Percentiles rank a stretch among this genome's conserved stretches.
Evolutionary conservation across 805 yeast species (phyloP).

Genomic region (Suhomyces pyralidae): DNA sequence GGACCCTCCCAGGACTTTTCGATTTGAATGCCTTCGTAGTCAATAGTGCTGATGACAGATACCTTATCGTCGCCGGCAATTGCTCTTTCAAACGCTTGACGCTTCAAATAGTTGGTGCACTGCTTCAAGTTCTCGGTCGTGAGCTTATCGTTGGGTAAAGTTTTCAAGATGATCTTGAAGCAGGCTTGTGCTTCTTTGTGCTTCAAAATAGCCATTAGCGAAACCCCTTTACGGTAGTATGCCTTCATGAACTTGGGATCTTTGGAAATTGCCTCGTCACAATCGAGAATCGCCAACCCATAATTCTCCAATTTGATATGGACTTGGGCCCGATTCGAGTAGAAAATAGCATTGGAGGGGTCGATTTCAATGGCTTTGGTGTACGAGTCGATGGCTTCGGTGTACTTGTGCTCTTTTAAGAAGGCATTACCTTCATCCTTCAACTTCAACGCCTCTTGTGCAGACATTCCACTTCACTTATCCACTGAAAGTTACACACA

Average conservation of each 20-base stretch:
- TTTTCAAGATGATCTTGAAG: slow-evolving; percentile 57
- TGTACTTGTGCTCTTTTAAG: slow-evolving; percentile 62
- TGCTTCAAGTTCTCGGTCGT: slow-evolving; percentile 63
- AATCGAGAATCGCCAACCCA: slow-evolving; percentile 81
- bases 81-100: slow-evolving; percentile 80
- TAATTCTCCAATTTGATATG: slow-evolving; percentile 82
- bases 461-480: not conserved
- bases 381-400: slow-evolving; percentile 66
- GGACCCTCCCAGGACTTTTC: slow-evolving; percentile 66
- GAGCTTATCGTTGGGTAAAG: slow-evolving; percentile 64
- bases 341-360: slow-evolving; percentile 57
- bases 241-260: slow-evolving; percentile 73
- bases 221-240: slow-evolving; percentile 83
- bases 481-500: not conserved
- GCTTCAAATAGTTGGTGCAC: slow-evolving; percentile 63
- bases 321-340: slow-evolving; percentile 84
- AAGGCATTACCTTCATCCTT: slow-evolving; percentile 74
- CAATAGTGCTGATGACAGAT: slow-evolving; percentile 45
- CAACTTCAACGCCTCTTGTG: slow-evolving; percentile 41
- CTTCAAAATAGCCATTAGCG: slow-evolving; percentile 70
- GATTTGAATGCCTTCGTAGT: slow-evolving; percentile 45
- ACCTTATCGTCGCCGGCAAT: slow-evolving; percentile 69
- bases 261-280: slow-evolving; percentile 63
- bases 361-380: slow-evolving; percentile 71
- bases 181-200: slow-evolving; percentile 72